Percentiles rank a stretch among this genome's conserved stretches.
phyloP scores from a whole-genome alignment of 1,284 basidiomycete genomes.

The Mycena sp. region DNA sequence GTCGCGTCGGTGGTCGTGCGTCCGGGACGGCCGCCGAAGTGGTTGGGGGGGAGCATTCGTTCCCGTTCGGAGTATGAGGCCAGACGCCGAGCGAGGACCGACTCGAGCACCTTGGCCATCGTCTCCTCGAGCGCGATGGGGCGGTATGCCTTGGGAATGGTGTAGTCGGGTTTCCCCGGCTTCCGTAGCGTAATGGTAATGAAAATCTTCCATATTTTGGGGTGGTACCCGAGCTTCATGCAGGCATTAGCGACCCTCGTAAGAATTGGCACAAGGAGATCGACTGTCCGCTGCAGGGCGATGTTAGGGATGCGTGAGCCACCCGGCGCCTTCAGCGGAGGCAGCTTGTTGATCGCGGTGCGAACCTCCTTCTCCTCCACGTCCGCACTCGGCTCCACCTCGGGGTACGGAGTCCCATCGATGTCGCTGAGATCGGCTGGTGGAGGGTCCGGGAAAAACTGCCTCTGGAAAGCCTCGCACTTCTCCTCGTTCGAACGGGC shows the following conservation, averaged over 20 bases:
- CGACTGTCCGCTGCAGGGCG: not conserved
- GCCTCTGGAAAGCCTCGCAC: not conserved
- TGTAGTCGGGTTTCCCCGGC: constrained; percentile 38
- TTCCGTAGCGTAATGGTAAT: constrained; percentile 35
- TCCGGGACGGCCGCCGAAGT: constrained; percentile 34
- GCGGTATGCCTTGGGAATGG: constrained; percentile 36
- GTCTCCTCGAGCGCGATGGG: constrained; percentile 41
- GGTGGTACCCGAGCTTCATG: constrained; percentile 15
- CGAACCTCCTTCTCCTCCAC: not conserved
- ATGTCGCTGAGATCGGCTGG: not conserved
- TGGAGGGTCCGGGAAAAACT: constrained; percentile 9
- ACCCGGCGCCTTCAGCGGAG: constrained; percentile 4
- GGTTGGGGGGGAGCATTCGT: constrained; percentile 32
- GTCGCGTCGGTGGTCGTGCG: constrained; percentile 31
- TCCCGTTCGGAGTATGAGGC: constrained; percentile 5
- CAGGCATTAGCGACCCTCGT: not conserved
- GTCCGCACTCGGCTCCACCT: not conserved
- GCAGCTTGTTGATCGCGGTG: not conserved
- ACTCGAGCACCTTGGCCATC: constrained; percentile 37
- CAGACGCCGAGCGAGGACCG: constrained; percentile 35
- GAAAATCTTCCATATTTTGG: constrained; percentile 28
- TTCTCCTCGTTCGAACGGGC: not conserved
- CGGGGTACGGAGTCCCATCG: not conserved
- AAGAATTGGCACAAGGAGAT: not conserved
- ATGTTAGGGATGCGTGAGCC: constrained; percentile 3